Evolutionary conservation across 73 alveolate genomes (phyloP).

Genomic region (Symbiodinium natans): DNA sequence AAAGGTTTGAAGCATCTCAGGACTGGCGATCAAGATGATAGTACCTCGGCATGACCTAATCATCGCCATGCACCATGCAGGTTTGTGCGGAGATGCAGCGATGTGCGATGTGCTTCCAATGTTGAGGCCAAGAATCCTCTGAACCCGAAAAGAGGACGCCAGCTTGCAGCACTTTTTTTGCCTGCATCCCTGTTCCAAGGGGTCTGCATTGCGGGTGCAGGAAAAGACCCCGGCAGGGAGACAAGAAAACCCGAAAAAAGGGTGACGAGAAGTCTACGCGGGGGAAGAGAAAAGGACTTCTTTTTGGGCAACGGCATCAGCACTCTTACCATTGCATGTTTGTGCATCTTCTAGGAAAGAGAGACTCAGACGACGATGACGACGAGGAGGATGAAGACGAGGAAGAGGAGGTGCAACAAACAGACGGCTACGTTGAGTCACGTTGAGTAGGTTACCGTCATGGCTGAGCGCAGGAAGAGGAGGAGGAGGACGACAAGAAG

Average conservation of each 20-base stretch:
- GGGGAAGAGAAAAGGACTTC: not conserved
- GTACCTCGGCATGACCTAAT: not conserved
- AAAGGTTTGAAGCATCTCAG: not conserved
- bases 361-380: not conserved
- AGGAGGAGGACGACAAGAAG: constrained; percentile 14
- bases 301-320: no score
- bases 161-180: not conserved
- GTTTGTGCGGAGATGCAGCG: no score
- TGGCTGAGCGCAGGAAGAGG: not conserved
- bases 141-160: constrained; percentile 24
- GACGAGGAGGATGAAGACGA: constrained; percentile 28
- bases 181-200: no score
- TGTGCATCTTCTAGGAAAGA: not conserved
- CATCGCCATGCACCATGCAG: no score
- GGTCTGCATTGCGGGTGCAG: no score
- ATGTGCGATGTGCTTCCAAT: no score
- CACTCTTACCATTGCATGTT: not conserved
- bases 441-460: no score
- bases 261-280: not conserved
- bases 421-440: not conserved
- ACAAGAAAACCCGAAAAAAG: constrained; percentile 23
- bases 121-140: constrained; percentile 7
- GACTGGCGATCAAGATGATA: constrained; percentile 11
- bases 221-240: constrained; percentile 50
- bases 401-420: no score